Base-by-base conservation (phyloP, 257 asterid genomes). In the Voacanga thouarsii region DNA sequence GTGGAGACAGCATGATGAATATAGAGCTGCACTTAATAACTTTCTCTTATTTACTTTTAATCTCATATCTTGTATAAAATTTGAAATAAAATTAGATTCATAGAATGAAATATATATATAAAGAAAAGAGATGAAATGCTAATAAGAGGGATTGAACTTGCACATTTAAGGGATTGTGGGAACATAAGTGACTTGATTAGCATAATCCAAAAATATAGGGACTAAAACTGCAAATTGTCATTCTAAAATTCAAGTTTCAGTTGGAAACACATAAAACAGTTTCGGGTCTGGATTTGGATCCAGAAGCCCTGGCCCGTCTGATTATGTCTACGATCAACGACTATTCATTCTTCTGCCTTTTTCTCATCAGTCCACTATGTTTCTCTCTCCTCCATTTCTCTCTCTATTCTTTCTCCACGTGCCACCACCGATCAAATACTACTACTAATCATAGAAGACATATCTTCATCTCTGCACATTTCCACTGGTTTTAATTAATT, bases 281-380 rank as follows among this genome's bases (percentile, higher is more conserved):
- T 1, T 2, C 44, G 79, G 78, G 55, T 53, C 83, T 10, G 44
- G 47, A 70, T 37, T 51, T 71, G 47, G 82, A 3, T 37, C 53
- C 80, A 51, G 69, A 49, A 77, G 69, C 77, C 77, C 33, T 60
- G 82, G 63, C 78, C 82, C 82, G 78, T 12, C 21, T 77, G 18
- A 50, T 72, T 23, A 41, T 37, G 37, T 71, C n/a, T 59, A 7
- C 50, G 57, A n/a, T 39, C 66, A 53, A 72, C 76, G 57, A 75
- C 44, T 24, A 24, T 74, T 71, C 84, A 45, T 63, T 57, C 78
- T 71, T 60, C 74, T 71, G 18, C 77, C 65, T 78, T 70, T 83
- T 85, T 85, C 55, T 56, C 57, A 33, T 78, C 85, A 81, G 86
- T 84, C 91, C 89, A 80, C 90, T 74, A 84, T 57, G 41, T 74